Evolutionary conservation across 495 filamentous ascomycete species (phyloP).

Genomic region (Poronia punctata): DNA sequence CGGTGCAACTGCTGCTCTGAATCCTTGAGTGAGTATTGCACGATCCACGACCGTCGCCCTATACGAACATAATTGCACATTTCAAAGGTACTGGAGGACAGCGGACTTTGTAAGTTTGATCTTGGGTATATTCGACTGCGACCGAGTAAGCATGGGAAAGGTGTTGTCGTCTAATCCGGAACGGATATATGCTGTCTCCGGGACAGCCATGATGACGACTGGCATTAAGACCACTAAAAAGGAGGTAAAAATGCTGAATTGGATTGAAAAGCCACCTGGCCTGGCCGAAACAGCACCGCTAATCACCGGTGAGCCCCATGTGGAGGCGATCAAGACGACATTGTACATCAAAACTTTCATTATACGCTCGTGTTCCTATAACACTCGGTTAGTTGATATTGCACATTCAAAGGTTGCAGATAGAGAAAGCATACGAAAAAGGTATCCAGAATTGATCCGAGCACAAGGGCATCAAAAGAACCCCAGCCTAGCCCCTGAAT

Average conservation of each 20-base stretch:
- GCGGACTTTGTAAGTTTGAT: conserved; percentile 24
- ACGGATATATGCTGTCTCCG: conserved; percentile 45
- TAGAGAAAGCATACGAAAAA: conserved; percentile 38
- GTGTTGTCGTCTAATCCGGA: conserved; percentile 16
- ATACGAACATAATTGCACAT: conserved; percentile 35
- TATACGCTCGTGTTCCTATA: conserved; percentile 42
- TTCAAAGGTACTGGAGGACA: conserved; percentile 25
- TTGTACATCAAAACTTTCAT: conserved; percentile 31
- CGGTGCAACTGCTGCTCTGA: conserved; percentile 39
- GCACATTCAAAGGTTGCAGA: background rate
- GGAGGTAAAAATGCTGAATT: conserved; percentile 40
- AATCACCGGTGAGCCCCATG: conserved; percentile 43
- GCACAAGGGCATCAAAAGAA: conserved; percentile 40
- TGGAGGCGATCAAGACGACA: conserved; percentile 34
- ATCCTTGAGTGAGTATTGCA: conserved; percentile 28
- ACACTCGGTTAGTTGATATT: conserved; percentile 12
- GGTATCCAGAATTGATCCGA: conserved; percentile 42
- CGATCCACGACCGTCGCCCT: conserved; percentile 16
- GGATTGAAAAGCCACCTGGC: conserved; percentile 30
- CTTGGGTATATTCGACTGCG: conserved; percentile 25
- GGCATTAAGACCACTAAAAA: conserved; percentile 39
- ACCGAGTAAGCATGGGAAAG: conserved; percentile 21
- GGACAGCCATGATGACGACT: conserved; percentile 35
- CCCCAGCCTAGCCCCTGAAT: conserved; percentile 50
- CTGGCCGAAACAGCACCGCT: conserved; percentile 38